A percentile compares a stretch with the other conserved stretches of the same genome.
Conservation (phyloP, 352 stramenopile species). For the Phytophthora pinifolia region DNA sequence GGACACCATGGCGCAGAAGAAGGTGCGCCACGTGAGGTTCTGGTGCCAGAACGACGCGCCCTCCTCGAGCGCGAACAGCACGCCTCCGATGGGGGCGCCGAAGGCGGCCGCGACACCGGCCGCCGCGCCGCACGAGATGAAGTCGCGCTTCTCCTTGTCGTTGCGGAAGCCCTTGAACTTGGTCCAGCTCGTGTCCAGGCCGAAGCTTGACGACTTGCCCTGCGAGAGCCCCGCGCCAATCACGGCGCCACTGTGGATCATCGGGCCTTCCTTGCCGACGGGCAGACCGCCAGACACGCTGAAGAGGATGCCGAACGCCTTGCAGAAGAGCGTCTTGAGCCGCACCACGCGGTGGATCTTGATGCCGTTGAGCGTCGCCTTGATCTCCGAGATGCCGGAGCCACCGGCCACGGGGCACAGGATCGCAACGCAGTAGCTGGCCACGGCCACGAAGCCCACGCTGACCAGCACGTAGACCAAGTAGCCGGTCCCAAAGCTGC, state of each 20-base stretch:
- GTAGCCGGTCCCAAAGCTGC: slow-evolving; percentile 80
- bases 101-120: slow-evolving; percentile 98
- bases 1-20: slow-evolving; percentile 96
- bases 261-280: slow-evolving; percentile 89
- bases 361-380: slow-evolving; percentile 98
- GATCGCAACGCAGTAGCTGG: slow-evolving; percentile 91
- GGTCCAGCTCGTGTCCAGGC: slow-evolving; percentile 86
- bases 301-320: slow-evolving; percentile 92
- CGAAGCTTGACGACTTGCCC: slow-evolving; percentile 88
- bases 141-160: slow-evolving; percentile 96
- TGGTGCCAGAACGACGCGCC: slow-evolving; percentile 98
- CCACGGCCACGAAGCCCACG: slow-evolving; percentile 91
- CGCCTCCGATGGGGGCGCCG: slow-evolving; percentile 96
- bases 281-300: slow-evolving; percentile 74
- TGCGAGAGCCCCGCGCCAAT: slow-evolving; percentile 97
- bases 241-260: slow-evolving; percentile 90
- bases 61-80: slow-evolving; percentile 98
- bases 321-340: slow-evolving; percentile 96
- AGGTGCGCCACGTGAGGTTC: slow-evolving; percentile 97
- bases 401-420: slow-evolving; percentile 94
- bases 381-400: slow-evolving; percentile 98
- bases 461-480: slow-evolving; percentile 92
- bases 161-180: slow-evolving; percentile 94
- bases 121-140: slow-evolving; percentile 97
- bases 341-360: slow-evolving; percentile 96